These are phyloP conservation scores for Penicillium goetzii DNA, from an alignment of 495 filamentous ascomycete species.

Conservation along the genomic window DNA sequence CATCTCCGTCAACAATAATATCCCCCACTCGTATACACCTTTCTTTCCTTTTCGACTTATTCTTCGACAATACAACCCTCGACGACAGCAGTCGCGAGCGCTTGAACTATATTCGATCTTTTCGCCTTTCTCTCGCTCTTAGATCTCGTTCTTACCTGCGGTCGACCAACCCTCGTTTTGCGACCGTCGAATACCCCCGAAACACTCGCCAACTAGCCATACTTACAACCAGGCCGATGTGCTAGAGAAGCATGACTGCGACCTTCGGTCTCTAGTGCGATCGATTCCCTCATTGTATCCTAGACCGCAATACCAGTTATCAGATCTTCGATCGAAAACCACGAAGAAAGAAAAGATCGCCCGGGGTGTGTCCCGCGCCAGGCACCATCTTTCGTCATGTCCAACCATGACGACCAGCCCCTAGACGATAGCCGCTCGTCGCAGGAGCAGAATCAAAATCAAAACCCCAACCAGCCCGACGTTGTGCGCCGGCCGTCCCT, in stretches of 20 bases:
- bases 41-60: constrained; percentile 3
- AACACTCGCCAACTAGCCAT: neutral
- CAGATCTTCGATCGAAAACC: neutral
- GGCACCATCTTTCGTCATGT: constrained; percentile 35
- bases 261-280: neutral
- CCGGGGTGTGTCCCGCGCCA: constrained; percentile 22
- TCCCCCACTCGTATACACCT: neutral
- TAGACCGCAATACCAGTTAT: neutral
- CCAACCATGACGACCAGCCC: constrained; percentile 28
- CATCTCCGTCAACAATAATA: neutral
- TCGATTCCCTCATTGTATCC: neutral
- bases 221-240: neutral
- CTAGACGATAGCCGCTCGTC: constrained; percentile 16
- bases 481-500: constrained; percentile 33
- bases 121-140: neutral
- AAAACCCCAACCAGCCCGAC: constrained; percentile 15
- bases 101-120: neutral
- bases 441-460: constrained; percentile 4
- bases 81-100: neutral
- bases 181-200: neutral
- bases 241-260: neutral
- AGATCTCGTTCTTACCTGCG: neutral
- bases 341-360: constrained; percentile 15
- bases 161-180: constrained; percentile 1
- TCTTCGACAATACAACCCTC: neutral